These are phyloP conservation scores for Psilocybe mexicana DNA, from an alignment of 1,284 basidiomycete species.

Conservation along the genomic window DNA sequence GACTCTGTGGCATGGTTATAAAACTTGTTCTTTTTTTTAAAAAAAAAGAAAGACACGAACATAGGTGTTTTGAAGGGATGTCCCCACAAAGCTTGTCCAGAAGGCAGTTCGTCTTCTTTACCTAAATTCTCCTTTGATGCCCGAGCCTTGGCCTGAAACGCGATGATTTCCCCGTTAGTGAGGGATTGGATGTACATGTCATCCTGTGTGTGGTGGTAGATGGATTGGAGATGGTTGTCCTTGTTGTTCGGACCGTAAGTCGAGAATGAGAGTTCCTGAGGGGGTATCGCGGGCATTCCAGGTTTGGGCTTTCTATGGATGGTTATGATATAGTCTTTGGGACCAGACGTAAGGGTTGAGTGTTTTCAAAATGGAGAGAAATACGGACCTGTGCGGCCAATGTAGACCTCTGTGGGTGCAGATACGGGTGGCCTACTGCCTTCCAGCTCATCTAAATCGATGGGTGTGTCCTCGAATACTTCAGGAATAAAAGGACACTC, in stretches of 20 bases:
- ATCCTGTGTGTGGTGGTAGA: constrained; percentile 73
- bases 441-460: constrained; percentile 69
- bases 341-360: background rate
- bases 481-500: constrained; percentile 77
- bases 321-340: constrained; percentile 65
- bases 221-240: constrained; percentile 61
- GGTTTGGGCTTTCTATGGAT: constrained; percentile 55
- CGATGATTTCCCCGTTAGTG: constrained; percentile 73
- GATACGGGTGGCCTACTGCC: constrained; percentile 47
- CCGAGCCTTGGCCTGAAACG: constrained; percentile 55
- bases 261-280: constrained; percentile 80
- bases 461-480: constrained; percentile 48
- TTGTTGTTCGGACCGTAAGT: constrained; percentile 84
- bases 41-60: too few relatives aligned
- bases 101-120: constrained; percentile 16
- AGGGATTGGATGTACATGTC: constrained; percentile 76
- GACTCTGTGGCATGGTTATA: constrained; percentile 46
- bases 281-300: constrained; percentile 42
- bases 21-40: too few relatives aligned
- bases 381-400: constrained; percentile 77
- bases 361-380: background rate
- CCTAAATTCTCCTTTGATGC: constrained; percentile 5
- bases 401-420: constrained; percentile 64
- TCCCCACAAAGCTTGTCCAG: constrained; percentile 48
- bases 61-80: constrained; percentile 60